Evolutionary conservation across 2,329 filamentous ascomycete genomes (phyloP).

Genomic region (Colletotrichum abscissum): DNA sequence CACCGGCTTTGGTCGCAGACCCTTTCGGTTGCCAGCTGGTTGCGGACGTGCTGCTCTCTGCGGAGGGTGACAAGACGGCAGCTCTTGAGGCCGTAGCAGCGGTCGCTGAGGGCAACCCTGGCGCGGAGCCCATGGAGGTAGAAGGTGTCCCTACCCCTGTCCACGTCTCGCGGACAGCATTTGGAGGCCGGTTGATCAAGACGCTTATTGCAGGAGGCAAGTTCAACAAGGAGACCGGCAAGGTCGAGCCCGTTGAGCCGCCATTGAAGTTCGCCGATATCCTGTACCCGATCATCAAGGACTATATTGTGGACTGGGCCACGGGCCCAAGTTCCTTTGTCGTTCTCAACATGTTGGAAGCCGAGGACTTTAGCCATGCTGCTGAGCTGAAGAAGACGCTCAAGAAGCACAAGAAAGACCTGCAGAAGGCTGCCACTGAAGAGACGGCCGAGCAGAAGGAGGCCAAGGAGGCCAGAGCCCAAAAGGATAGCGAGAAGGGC

Average conservation of each 20-base stretch:
- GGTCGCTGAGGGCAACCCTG: slow-evolving; percentile 68
- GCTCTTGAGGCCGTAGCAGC: slow-evolving; percentile 79
- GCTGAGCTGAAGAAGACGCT: slow-evolving; percentile 76
- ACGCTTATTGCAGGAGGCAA: slow-evolving; percentile 89
- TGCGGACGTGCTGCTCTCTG: slow-evolving; percentile 81
- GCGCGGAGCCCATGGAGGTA: slow-evolving; percentile 51
- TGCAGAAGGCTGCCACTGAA: slow-evolving; percentile 75
- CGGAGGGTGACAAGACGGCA: slow-evolving; percentile 78
- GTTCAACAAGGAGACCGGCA: slow-evolving; percentile 81
- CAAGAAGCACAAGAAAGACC: slow-evolving; percentile 76
- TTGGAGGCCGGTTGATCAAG: slow-evolving; percentile 88
- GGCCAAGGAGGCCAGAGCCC: slow-evolving; percentile 60
- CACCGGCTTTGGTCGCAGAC: slow-evolving; percentile 76
- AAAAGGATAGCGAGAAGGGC: slow-evolving; percentile 51
- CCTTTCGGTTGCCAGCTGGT: slow-evolving; percentile 91
- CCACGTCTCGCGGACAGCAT: slow-evolving; percentile 71
- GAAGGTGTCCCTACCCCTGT: slow-evolving; percentile 39
- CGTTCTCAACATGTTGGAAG: slow-evolving; percentile 83
- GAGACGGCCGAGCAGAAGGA: slow-evolving; percentile 66
- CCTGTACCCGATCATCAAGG: slow-evolving; percentile 85
- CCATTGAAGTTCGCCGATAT: slow-evolving; percentile 82
- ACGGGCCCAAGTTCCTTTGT: slow-evolving; percentile 89
- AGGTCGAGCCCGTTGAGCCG: slow-evolving; percentile 77
- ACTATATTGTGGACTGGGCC: slow-evolving; percentile 83
- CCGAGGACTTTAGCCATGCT: slow-evolving; percentile 74